Base-by-base conservation (phyloP, 805 yeast species). In the Candida railenensis region DNA sequence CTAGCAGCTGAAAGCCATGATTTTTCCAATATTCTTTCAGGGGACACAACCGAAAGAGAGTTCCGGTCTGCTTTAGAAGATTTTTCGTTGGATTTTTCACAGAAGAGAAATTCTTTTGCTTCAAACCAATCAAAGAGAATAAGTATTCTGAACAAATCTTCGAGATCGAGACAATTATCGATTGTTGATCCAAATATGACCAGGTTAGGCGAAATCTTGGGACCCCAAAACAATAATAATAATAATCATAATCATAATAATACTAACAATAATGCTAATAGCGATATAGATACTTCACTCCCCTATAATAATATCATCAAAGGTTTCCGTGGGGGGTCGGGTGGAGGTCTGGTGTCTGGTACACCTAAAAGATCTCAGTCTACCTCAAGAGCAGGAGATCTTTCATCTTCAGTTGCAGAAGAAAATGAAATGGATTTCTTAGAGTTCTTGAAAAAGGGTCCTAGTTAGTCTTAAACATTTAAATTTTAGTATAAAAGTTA, bases 371-470 rank as follows among this genome's bases (percentile, higher is more conserved):
- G 40, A 11, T 20, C 30, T 12, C 42, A 39, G n/a, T 16, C 19
- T 9, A 15, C 15, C n/a, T 14, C 36, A 11, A 28, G 20, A 5
- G 14, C 7, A 11, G 43, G 21, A 11, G 18, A 18, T 19, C 19
- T 32, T 3, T 38, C 42, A n/a, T 15, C 22, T 11, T 11, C 21
- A 5, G n/a, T 18, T 16, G 16, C 45, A 22, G 59, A 51, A 3
- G 62, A 59, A 7, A 65, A 60, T 18, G 78, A 70, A 45, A 63
- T 77, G 59, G 81, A 76, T 53, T 63, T 77, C 43, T 43, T 76
- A 53, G 81, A 76, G 48, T 74, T 77, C 50, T 63, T 77, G 48
- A 67, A 65, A 33, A 62, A 59, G 30, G 80, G 78, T 1, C 76
- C 74, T 15, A 18, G 21, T 21, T 22, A 25, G 21, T 22, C 41